Conservation (phyloP, 2,329 filamentous ascomycete species). For the Aspergillus awamori region DNA sequence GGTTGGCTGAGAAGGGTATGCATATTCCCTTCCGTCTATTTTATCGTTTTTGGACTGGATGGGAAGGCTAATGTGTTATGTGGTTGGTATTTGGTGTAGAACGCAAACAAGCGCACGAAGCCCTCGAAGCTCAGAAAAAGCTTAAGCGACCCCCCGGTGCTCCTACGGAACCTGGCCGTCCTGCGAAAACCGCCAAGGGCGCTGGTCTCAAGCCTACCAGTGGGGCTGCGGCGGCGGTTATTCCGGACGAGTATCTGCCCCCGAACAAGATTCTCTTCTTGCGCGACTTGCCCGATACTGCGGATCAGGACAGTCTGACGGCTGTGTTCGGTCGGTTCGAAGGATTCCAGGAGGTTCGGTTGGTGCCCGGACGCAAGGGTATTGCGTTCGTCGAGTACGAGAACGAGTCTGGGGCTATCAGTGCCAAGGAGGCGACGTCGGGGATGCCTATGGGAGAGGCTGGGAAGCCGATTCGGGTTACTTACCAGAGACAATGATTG, state of each 20-base stretch:
- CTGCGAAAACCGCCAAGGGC: constrained; percentile 70
- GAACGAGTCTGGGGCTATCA: constrained; percentile 82
- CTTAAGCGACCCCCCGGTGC: constrained; percentile 64
- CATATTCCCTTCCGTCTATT: constrained; percentile 7
- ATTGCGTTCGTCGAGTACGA: constrained; percentile 98
- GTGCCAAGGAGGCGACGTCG: constrained; percentile 89
- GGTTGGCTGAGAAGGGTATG: constrained; percentile 85
- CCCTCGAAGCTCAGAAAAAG: constrained; percentile 75
- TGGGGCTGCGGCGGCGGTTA: constrained; percentile 67
- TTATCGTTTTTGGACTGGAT: background rate
- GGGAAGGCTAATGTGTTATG: background rate
- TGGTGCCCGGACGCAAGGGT: constrained; percentile 81
- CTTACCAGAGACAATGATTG: constrained; percentile 83
- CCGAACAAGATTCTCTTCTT: constrained; percentile 97
- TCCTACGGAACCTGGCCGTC: constrained; percentile 55
- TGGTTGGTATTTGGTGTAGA: constrained; percentile 46
- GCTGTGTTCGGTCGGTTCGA: constrained; percentile 86
- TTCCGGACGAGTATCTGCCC: constrained; percentile 96
- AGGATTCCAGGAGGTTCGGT: constrained; percentile 88
- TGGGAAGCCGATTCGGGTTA: constrained; percentile 84
- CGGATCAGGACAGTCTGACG: constrained; percentile 77
- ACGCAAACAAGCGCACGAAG: constrained; percentile 79
- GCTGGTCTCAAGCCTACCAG: constrained; percentile 76
- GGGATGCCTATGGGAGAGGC: constrained; percentile 78
- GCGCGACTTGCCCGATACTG: constrained; percentile 86